These are phyloP conservation scores for Moelleriella libera DNA, from an alignment of 2,329 filamentous ascomycete genomes.

Conservation along the genomic window DNA sequence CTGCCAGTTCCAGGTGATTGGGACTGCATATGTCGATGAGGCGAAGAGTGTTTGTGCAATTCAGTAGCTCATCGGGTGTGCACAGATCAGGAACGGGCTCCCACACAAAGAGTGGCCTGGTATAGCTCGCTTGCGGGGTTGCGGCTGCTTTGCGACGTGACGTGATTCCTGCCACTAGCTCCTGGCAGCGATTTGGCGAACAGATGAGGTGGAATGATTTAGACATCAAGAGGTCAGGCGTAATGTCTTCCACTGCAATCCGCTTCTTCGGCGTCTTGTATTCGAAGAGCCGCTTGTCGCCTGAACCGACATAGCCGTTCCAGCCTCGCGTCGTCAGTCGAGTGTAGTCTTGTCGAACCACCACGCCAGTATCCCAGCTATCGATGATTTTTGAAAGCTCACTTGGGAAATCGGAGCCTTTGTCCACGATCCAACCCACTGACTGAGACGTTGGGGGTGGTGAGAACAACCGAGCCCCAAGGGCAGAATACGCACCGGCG, in stretches of 20 bases:
- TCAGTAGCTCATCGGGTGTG: constrained; percentile 51
- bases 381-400: constrained; percentile 48
- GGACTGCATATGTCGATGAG: constrained; percentile 55
- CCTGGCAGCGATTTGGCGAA: constrained; percentile 60
- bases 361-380: constrained; percentile 61
- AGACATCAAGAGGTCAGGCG: constrained; percentile 49
- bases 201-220: constrained; percentile 83
- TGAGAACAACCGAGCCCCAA: constrained; percentile 81
- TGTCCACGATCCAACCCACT: constrained; percentile 85
- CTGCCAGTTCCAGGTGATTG: constrained; percentile 79
- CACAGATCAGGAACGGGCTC: constrained; percentile 89
- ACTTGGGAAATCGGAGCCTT: constrained; percentile 72
- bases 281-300: constrained; percentile 61
- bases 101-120: constrained; percentile 72
- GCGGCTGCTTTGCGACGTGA: constrained; percentile 32
- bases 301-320: constrained; percentile 71
- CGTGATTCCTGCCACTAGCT: constrained; percentile 59
- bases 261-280: constrained; percentile 81
- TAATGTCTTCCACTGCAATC: constrained; percentile 59
- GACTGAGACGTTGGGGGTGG: constrained; percentile 48
- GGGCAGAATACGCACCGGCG: constrained; percentile 71
- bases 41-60: constrained; percentile 48
- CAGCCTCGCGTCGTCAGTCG: constrained; percentile 78
- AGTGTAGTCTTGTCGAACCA: constrained; percentile 50
- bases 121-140: constrained; percentile 17